Evolutionary conservation across 2,329 filamentous ascomycete genomes (phyloP).

Genomic region (Diplocarpon mali): DNA sequence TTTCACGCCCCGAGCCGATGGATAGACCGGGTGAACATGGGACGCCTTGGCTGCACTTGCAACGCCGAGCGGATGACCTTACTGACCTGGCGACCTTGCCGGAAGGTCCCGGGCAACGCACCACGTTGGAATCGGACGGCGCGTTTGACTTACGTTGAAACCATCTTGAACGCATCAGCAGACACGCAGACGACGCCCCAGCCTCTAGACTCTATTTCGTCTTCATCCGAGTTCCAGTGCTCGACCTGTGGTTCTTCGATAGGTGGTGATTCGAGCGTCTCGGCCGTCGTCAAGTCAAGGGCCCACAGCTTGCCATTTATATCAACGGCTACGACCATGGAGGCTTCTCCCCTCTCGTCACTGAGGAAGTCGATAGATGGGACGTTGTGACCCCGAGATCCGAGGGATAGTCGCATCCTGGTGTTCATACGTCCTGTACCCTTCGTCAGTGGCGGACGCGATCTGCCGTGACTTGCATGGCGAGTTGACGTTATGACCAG

Average conservation of each 20-base stretch:
- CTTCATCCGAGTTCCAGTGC: background rate
- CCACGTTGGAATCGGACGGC: background rate
- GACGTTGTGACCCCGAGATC: slow-evolving; percentile 18
- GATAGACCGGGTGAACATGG: no score
- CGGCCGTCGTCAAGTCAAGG: background rate
- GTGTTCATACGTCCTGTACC: slow-evolving; percentile 4
- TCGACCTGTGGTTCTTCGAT: background rate
- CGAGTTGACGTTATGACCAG: no score
- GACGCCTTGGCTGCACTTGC: no score
- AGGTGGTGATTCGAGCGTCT: background rate
- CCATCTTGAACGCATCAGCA: slow-evolving; percentile 13
- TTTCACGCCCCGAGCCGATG: no score
- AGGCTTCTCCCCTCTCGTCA: slow-evolving; percentile 13
- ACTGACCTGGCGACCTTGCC: no score
- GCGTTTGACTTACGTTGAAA: slow-evolving; percentile 6
- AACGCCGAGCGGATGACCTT: no score
- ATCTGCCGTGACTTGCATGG: no score
- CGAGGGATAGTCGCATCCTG: slow-evolving; percentile 9
- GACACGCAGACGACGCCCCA: slow-evolving; percentile 23
- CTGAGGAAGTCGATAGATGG: slow-evolving; percentile 23
- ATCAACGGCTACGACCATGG: slow-evolving; percentile 20
- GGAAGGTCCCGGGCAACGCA: no score
- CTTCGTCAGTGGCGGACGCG: background rate
- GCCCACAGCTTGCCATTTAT: slow-evolving; percentile 17
- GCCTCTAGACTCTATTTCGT: slow-evolving; percentile 11